Conservation (phyloP, 2,329 filamentous ascomycete genomes). For the Ophiocordyceps camponoti-saundersi region DNA sequence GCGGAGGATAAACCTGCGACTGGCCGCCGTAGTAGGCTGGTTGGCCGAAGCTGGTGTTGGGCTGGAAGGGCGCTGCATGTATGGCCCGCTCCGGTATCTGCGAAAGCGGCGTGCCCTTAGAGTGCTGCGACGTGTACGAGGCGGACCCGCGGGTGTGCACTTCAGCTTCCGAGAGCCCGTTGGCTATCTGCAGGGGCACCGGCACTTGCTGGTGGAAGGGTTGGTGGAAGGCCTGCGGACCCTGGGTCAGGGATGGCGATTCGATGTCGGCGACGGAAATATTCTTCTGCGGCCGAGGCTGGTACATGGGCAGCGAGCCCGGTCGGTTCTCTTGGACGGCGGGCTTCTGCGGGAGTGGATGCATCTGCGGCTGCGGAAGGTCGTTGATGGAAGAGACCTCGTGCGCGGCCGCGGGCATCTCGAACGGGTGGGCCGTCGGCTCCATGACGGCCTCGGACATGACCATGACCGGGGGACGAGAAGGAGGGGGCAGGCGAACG, state of each 20-base stretch:
- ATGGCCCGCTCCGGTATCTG: slow-evolving; percentile 88
- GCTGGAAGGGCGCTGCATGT: slow-evolving; percentile 80
- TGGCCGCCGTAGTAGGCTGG: slow-evolving; percentile 38
- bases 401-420: slow-evolving; percentile 3
- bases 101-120: slow-evolving; percentile 65
- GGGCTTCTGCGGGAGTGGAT: slow-evolving; percentile 41
- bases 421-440: slow-evolving; percentile 4
- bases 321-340: slow-evolving; percentile 36
- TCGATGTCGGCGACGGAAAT: slow-evolving; percentile 90
- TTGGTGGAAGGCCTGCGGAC: slow-evolving; percentile 65
- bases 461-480: slow-evolving; percentile 12
- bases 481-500: slow-evolving; percentile 62
- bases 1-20: slow-evolving; percentile 9
- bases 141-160: slow-evolving; percentile 45
- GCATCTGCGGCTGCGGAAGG: slow-evolving; percentile 37
- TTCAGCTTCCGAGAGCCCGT: slow-evolving; percentile 42
- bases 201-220: slow-evolving; percentile 95
- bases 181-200: slow-evolving; percentile 55
- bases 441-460: slow-evolving; percentile 6
- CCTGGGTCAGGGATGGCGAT: slow-evolving; percentile 45
- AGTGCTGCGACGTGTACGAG: slow-evolving; percentile 54
- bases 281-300: slow-evolving; percentile 85
- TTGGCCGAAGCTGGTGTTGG: slow-evolving; percentile 41
- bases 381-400: slow-evolving; percentile 30
- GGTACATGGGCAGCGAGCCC: slow-evolving; percentile 59